Evolutionary conservation across 192 early-diverging fungal species (phyloP), one percentile per base, ranked within the genome.

Genomic region (Backusella liffmaniae): DNA sequence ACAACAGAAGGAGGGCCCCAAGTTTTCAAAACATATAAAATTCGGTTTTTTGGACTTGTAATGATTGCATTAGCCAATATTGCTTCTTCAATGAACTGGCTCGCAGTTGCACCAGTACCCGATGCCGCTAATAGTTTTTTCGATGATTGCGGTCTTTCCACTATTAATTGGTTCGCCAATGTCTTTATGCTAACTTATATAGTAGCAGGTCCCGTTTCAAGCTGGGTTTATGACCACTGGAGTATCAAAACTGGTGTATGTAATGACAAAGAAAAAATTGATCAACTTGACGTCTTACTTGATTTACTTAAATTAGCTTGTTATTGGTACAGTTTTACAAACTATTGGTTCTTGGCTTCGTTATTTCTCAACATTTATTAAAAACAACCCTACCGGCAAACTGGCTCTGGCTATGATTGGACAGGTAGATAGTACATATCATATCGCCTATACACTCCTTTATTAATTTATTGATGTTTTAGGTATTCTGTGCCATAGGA

Each of bases 371-470:
- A 76, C 73, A 39, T 88, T 84, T 73, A 70, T 85, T 41, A 53
- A 72, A 1, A 77, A 70, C 37, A 68, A 69, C 9, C 74, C 80
- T n/a, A 26, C 56, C 26, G 83, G 83, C 9, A 79, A 78, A 36
- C 70, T 83, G 21, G 84, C 81, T 1, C 66, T 86, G n/a, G 84
- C 83, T 1, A 71, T 87, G 74, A 51, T 89, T 23, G 88, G 88
- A 7, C 88, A 89, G 70, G 80, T 85, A 66, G 10, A 23, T 56
- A 56, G 6, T 3, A 23, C 8, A 56, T 9, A 23, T 9, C 51
- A n/a, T 77, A 29, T 41, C 10, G 30, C 37, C 8, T 39, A 62
- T 32, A 44, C 9, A 23, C 9, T 26, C 7, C 13, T 62, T 29
- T 62, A 62, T 26, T 62, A 29, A 62, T 8, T 29, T 29, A 29